Percentiles rank a stretch among this genome's conserved stretches.
phyloP scores from a whole-genome alignment of 148 eudicot species.

The Rhododendron vialii region DNA sequence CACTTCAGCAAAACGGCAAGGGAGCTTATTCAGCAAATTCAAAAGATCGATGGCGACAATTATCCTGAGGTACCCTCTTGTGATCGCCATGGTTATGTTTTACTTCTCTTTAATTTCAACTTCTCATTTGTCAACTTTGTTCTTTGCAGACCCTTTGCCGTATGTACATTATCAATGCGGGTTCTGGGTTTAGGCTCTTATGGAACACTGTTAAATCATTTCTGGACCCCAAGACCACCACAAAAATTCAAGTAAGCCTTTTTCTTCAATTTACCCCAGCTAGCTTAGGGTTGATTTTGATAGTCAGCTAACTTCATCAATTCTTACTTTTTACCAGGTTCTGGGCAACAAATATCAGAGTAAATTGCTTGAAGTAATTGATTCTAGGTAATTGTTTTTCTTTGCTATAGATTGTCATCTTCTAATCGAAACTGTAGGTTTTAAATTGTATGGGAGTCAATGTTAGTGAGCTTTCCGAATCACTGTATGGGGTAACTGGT shows the following conservation, averaged over 20 bases:
- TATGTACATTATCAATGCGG: constrained; percentile 95
- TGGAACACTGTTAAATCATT: constrained; percentile 90
- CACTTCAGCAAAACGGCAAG: constrained; percentile 81
- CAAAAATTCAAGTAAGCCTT: constrained; percentile 74
- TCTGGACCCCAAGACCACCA: constrained; percentile 86
- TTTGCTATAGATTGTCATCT: background rate
- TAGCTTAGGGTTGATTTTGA: background rate
- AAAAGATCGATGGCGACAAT: constrained; percentile 76
- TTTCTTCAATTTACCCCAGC: background rate
- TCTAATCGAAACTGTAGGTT: background rate
- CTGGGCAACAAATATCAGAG: constrained; percentile 85
- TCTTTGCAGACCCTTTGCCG: constrained; percentile 60
- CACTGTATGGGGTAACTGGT: background rate
- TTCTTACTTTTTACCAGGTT: constrained; percentile 44
- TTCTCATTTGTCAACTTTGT: constrained; percentile 1
- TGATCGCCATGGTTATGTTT: background rate
- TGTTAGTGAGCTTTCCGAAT: background rate
- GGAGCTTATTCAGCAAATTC: constrained; percentile 77
- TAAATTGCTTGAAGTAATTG: constrained; percentile 85
- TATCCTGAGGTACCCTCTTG: constrained; percentile 64
- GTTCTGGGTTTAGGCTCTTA: constrained; percentile 87
- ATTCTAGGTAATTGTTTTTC: constrained; percentile 55
- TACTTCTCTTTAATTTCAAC: background rate
- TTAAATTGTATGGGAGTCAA: background rate
- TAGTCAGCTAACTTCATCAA: background rate